These are phyloP conservation scores for Thymus mandschuricus DNA, from an alignment of 257 asterid species.

Conservation along the genomic window DNA sequence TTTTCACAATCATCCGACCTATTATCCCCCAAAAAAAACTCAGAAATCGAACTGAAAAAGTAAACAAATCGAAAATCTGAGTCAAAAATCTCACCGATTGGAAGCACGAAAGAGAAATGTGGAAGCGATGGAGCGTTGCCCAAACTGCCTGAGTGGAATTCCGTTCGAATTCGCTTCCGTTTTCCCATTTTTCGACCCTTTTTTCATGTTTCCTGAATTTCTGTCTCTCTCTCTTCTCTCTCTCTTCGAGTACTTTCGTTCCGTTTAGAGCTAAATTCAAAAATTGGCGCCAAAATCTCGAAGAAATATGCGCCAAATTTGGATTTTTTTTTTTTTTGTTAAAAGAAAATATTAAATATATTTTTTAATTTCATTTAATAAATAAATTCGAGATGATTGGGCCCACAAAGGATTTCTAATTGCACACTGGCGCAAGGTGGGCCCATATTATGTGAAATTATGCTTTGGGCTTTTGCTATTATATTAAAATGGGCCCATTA, in stretches of 20 bases:
- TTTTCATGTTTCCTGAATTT: not conserved
- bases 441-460: too few species aligned
- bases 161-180: conserved; percentile 44
- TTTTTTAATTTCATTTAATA: too few species aligned
- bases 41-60: conserved; percentile 1
- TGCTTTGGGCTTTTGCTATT: too few species aligned
- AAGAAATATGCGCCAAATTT: not conserved
- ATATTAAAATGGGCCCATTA: too few species aligned
- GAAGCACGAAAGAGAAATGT: conserved; percentile 55
- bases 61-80: not conserved
- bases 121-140: conserved; percentile 74
- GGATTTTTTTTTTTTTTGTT: too few species aligned
- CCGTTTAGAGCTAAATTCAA: not conserved
- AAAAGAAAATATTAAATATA: too few species aligned
- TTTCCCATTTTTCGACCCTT: not conserved
- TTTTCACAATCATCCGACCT: conserved; percentile 42
- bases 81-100: conserved; percentile 41
- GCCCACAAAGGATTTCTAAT: too few species aligned
- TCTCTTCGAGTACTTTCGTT: not conserved
- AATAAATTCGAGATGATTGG: too few species aligned
- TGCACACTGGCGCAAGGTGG: too few species aligned
- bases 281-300: conserved; percentile 28
- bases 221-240: too few species aligned
- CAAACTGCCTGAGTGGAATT: conserved; percentile 48
- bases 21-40: not conserved